Conservation (phyloP, 1,139 yeast genomes). For the Pichia sp. region DNA sequence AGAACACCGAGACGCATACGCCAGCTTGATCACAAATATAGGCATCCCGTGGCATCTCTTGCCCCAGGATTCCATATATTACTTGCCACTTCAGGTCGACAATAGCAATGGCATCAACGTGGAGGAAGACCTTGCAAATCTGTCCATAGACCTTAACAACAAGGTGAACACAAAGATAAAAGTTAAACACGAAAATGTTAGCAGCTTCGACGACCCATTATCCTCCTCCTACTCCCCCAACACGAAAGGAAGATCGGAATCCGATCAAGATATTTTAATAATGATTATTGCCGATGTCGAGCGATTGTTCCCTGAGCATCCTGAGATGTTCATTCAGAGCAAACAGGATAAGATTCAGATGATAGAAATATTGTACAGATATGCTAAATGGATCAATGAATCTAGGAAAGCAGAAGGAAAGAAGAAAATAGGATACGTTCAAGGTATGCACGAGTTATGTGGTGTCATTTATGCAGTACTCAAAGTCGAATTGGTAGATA, state of each 20-base stretch:
- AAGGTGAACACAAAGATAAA: neutral
- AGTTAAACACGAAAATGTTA: neutral
- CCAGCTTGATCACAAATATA: constrained; percentile 8
- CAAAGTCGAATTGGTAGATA: constrained; percentile 15
- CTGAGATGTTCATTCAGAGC: constrained; percentile 43
- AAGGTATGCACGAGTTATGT: constrained; percentile 66
- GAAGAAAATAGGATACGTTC: constrained; percentile 48
- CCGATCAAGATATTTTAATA: constrained; percentile 36
- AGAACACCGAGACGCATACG: constrained; percentile 11
- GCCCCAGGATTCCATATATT: constrained; percentile 16
- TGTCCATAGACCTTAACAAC: constrained; percentile 6
- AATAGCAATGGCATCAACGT: constrained; percentile 3
- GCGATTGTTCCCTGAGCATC: constrained; percentile 55
- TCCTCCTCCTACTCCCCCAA: constrained; percentile 6
- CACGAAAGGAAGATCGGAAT: constrained; percentile 10
- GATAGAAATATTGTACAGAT: constrained; percentile 49
- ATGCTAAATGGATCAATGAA: constrained; percentile 38
- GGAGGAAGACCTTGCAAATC: constrained; percentile 14
- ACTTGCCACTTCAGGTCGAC: neutral
- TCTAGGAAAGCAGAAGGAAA: constrained; percentile 37
- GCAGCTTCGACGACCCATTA: constrained; percentile 10
- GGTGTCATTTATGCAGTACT: constrained; percentile 49
- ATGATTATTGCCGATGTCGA: constrained; percentile 63
- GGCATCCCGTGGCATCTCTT: constrained; percentile 21
- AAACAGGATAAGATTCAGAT: constrained; percentile 40